Base-by-base conservation (phyloP, 331 rosid species). In the Quercus phellos region DNA sequence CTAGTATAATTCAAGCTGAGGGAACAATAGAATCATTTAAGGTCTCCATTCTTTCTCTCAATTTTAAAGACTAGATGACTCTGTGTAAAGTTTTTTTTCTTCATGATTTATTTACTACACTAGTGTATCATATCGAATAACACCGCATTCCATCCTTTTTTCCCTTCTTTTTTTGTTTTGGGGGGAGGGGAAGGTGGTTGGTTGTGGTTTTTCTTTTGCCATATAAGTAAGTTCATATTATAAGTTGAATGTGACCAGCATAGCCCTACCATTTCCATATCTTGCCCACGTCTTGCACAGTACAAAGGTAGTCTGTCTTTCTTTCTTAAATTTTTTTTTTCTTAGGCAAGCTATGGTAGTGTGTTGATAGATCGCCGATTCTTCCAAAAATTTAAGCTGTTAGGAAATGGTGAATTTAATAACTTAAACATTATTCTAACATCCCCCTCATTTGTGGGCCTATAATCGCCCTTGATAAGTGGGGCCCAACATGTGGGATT, bases 1-100 rank as follows among this genome's bases (percentile, higher is more conserved):
- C 98, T 74, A 85, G 91, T 75, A 46, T 94, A 76, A 2, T 94
- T 79, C 73, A 68, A 75, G 38, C 84, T 27, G 97, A 90, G 82
- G 98, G 97, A 79, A 88, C 98, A 43, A 13, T 92, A 51, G 92
- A 83, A 84, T 94, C 97, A 54, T 92, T 94, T 69, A 89, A 94
- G 97, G 97, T 94, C 74, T 75, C 83, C 43, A 72, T 73, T 77
- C 74, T 82, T 80, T 74, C 46, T 8, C n/a, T 55, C 74, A 35
- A 66, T 17, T 26, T 71, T 70, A 4, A 27, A 27, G 69, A 50
- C 70, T 51, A 70, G 67, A 70, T 32, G 17, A 27, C 61, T 51
- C 42, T 18, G 19, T 42, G 32, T 51, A 18, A 30, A 7, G 1
- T 56, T 1, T 30, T 34, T 68, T 43, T 59, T 29, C 12, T 73